phyloP scores from a whole-genome alignment of 1,284 basidiomycete species.

The Tilletia setariae region DNA sequence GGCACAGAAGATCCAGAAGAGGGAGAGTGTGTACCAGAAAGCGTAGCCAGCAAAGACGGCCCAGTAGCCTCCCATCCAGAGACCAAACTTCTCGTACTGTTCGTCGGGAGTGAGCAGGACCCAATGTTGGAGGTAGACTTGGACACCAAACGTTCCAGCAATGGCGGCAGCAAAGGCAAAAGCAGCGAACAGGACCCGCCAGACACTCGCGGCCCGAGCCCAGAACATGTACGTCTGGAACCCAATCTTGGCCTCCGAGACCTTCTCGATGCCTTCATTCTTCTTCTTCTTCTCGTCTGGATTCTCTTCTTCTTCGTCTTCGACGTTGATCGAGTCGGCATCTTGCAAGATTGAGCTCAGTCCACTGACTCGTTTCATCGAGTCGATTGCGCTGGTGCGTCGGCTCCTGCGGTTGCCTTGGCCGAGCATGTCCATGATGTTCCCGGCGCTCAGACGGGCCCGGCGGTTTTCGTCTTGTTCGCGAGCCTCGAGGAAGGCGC shows the following conservation, averaged over 20 bases:
- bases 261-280: neutral
- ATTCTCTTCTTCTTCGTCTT: neutral
- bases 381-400: neutral
- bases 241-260: constrained; percentile 1
- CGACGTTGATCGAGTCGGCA: neutral
- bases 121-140: constrained; percentile 5
- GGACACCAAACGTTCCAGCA: neutral
- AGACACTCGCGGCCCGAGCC: neutral
- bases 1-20: constrained; percentile 16
- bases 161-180: neutral
- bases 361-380: constrained; percentile 18
- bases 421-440: neutral
- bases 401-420: neutral
- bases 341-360: constrained; percentile 1
- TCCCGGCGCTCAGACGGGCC: neutral
- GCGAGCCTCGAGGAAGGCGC: constrained; percentile 13
- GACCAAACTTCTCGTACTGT: constrained; percentile 17
- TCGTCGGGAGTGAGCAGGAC: neutral
- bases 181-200: neutral
- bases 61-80: constrained; percentile 24
- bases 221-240: constrained; percentile 1
- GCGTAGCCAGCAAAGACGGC: neutral
- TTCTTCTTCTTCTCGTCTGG: neutral
- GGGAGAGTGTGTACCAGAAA: constrained; percentile 19
- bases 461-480: constrained; percentile 19